Evolutionary conservation across 768 basidiomycete species (phyloP).

Genomic region (Naganishia randhawae): DNA sequence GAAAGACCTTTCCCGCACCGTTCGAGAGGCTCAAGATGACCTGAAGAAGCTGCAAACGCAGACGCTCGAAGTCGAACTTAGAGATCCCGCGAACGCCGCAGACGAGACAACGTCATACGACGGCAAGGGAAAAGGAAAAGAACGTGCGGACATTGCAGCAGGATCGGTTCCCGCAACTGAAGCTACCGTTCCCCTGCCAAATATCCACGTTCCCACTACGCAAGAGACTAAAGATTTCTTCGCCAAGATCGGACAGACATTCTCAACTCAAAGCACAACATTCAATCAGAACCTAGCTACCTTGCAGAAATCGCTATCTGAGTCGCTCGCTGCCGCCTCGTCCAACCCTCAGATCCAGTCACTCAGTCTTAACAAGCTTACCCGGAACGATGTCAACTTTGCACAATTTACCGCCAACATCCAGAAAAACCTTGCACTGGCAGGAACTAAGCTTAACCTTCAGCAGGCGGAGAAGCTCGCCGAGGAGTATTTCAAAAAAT

Average conservation of each 20-base stretch:
- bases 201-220: constrained; percentile 20
- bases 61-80: constrained; percentile 43
- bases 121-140: constrained; percentile 46
- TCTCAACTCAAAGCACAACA: constrained; percentile 40
- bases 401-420: constrained; percentile 66
- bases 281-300: constrained; percentile 36
- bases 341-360: constrained; percentile 30
- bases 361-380: constrained; percentile 65
- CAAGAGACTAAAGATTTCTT: constrained; percentile 27
- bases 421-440: constrained; percentile 60
- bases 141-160: constrained; percentile 16
- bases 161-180: neutral
- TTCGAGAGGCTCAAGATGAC: constrained; percentile 48
- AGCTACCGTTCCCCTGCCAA: neutral
- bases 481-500: constrained; percentile 75
- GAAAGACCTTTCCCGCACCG: constrained; percentile 46
- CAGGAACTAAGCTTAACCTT: constrained; percentile 48
- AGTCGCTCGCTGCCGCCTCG: constrained; percentile 32
- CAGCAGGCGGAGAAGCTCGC: constrained; percentile 59
- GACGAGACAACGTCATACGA: neutral
- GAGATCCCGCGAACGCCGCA: constrained; percentile 31
- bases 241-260: constrained; percentile 33
- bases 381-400: constrained; percentile 52
- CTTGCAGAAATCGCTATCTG: constrained; percentile 34
- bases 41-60: constrained; percentile 42